Evolutionary conservation across 192 early-diverging fungal genomes (phyloP), one percentile per base, ranked within the genome.

Genomic region (Pilaira anomala): DNA sequence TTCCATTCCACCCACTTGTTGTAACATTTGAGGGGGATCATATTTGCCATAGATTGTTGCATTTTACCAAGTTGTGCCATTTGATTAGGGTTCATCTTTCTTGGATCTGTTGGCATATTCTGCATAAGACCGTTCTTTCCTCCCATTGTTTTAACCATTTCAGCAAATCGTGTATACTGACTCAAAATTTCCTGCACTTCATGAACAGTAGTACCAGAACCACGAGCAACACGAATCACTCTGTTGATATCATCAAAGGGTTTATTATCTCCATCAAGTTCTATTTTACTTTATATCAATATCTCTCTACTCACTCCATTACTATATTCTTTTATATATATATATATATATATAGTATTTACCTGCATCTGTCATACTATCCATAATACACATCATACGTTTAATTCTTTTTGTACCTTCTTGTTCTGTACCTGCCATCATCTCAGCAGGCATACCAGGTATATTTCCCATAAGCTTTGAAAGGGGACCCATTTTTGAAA

Each of bases 71-170:
- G 81, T 29, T 78, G 70, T 44, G 69, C 75, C 60, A 80, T 81
- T 72, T 82, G 83, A 19, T 85, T 80, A 19, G 77, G 82, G 28
- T 79, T 74, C 64, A 80, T 74, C 61, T 81, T 80, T 18, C 67
- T 62, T 64, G 78, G 76, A 75, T 88, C 77, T 41, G 73, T 75
- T 21, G 77, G 73, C 79, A 84, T 80, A 39, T 71, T 74, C 69
- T 86, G 85, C 62, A 97, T 64, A 54, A 95, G 75, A 36, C 90
- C 91, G 65, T 94, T 91, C 60, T 83, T 90, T 7, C 94, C 95
- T 57, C 94, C 94, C 91, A 97, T 92, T 52, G 80, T 85, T 83
- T 97, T 97, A 60, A 97, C 86, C 70, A 96, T 87, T 48, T 87
- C 87, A 1, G 88, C 88, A 74, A 95, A 93, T 70, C 83, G 76